Evolutionary conservation across 2,329 filamentous ascomycete genomes (phyloP).

Genomic region (Exophiala oligosperma): DNA sequence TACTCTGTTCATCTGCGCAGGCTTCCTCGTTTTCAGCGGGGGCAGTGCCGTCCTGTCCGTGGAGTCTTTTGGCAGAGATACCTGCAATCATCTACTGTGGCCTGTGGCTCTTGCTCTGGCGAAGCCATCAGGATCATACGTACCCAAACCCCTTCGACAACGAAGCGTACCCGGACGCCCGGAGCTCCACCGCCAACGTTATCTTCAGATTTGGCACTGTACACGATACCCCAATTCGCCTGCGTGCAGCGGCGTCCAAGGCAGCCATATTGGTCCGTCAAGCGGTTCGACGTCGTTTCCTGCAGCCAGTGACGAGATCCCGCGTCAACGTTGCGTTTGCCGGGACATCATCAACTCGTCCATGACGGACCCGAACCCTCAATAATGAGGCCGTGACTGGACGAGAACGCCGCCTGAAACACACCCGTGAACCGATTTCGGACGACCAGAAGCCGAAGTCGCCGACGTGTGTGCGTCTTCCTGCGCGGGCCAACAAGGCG

Average conservation of each 20-base stretch:
- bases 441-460: slow-evolving; percentile 63
- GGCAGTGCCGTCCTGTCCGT: slow-evolving; percentile 49
- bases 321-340: slow-evolving; percentile 42
- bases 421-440: slow-evolving; percentile 35
- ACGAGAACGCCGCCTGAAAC: slow-evolving; percentile 5
- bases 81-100: slow-evolving; percentile 55
- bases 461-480: slow-evolving; percentile 59
- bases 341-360: slow-evolving; percentile 48
- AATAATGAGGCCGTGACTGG: slow-evolving; percentile 8
- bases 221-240: slow-evolving; percentile 29
- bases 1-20: slow-evolving; percentile 59
- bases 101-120: slow-evolving; percentile 49
- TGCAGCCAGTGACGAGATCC: slow-evolving; percentile 33
- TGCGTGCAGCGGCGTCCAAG: slow-evolving; percentile 45
- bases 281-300: slow-evolving; percentile 40
- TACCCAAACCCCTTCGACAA: slow-evolving; percentile 36
- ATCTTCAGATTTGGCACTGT: slow-evolving; percentile 54
- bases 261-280: slow-evolving; percentile 46
- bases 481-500: slow-evolving; percentile 11
- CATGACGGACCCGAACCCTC: slow-evolving; percentile 36
- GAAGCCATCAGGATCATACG: slow-evolving; percentile 48
- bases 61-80: slow-evolving; percentile 55
- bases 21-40: slow-evolving; percentile 47
- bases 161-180: slow-evolving; percentile 40
- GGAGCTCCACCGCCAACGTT: slow-evolving; percentile 54